These are phyloP conservation scores for Durio zibethinus DNA, from an alignment of 345 rosid species.

Conservation along the genomic window DNA sequence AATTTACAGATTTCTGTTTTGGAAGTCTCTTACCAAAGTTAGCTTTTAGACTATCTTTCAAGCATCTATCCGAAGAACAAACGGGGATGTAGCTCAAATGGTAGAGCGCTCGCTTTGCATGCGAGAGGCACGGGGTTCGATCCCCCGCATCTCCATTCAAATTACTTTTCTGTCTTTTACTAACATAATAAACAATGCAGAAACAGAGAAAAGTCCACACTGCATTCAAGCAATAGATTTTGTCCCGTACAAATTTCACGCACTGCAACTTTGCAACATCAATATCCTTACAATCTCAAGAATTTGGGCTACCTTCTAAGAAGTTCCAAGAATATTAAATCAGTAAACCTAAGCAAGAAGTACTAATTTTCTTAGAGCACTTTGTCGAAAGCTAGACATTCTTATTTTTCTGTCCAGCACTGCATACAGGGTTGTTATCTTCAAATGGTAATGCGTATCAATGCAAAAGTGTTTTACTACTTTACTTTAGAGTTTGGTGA, in stretches of 20 bases:
- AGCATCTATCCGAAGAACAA: too few relatives aligned
- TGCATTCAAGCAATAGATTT: background rate
- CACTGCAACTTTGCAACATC: background rate
- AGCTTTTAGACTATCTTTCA: too few relatives aligned
- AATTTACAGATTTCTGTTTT: background rate
- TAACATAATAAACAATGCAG: background rate
- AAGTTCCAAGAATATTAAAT: background rate
- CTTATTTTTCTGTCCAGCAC: background rate
- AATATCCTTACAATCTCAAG: slow-evolving; percentile 3
- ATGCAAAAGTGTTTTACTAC: background rate
- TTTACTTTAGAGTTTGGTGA: background rate
- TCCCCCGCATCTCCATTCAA: slow-evolving; percentile 73
- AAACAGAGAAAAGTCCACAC: background rate
- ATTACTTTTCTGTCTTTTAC: too few relatives aligned
- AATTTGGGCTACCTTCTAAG: background rate
- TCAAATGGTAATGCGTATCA: background rate
- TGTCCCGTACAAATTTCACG: background rate
- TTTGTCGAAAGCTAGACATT: background rate
- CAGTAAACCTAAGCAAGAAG: background rate
- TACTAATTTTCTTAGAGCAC: background rate
- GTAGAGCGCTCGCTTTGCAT: slow-evolving; percentile 96
- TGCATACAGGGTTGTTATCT: background rate
- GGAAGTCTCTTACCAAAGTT: too few relatives aligned
- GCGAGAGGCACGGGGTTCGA: slow-evolving; percentile 94
- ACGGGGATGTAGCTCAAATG: slow-evolving; percentile 98